phyloP scores from a whole-genome alignment of 1,284 basidiomycete genomes.

The Sutorius eximius region DNA sequence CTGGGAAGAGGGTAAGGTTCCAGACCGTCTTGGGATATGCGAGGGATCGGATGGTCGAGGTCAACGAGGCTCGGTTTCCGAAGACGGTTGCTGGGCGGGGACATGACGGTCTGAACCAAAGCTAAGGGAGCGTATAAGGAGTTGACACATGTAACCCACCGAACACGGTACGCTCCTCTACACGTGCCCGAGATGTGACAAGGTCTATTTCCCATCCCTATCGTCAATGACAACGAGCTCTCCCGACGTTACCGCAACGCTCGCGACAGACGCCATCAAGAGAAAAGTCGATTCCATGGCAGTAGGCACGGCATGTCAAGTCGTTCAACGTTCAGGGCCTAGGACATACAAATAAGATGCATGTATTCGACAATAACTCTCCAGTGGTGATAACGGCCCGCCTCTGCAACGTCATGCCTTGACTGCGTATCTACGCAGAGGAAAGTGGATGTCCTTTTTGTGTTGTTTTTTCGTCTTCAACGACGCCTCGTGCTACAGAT shows the following conservation, averaged over 20 bases:
- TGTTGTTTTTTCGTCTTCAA: conserved; percentile 86
- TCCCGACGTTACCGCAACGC: not conserved
- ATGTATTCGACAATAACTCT: conserved; percentile 32
- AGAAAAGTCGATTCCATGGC: not conserved
- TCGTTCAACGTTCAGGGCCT: conserved; percentile 37
- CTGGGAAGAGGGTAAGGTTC: conserved; percentile 70
- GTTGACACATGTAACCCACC: conserved; percentile 16
- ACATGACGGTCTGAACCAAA: conserved; percentile 40
- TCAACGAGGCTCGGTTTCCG: conserved; percentile 46
- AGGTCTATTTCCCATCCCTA: conserved; percentile 7
- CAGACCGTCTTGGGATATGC: conserved; percentile 50
- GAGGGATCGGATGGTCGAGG: conserved; percentile 35
- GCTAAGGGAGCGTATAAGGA: conserved; percentile 7
- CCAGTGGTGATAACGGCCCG: conserved; percentile 8
- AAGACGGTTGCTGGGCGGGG: conserved; percentile 44
- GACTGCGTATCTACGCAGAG: conserved; percentile 79
- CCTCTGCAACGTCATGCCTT: conserved; percentile 60
- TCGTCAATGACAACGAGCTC: not conserved
- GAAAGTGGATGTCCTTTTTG: conserved; percentile 96
- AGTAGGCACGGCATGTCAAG: conserved; percentile 35
- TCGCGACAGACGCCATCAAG: conserved; percentile 14
- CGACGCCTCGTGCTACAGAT: conserved; percentile 71
- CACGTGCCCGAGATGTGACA: conserved; percentile 29
- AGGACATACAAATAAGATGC: conserved; percentile 44
- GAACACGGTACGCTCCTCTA: conserved; percentile 19